Evolutionary conservation across 2,329 filamentous ascomycete genomes (phyloP), one percentile per base, ranked within the genome.

Genomic region (Lachnellula cervina): DNA sequence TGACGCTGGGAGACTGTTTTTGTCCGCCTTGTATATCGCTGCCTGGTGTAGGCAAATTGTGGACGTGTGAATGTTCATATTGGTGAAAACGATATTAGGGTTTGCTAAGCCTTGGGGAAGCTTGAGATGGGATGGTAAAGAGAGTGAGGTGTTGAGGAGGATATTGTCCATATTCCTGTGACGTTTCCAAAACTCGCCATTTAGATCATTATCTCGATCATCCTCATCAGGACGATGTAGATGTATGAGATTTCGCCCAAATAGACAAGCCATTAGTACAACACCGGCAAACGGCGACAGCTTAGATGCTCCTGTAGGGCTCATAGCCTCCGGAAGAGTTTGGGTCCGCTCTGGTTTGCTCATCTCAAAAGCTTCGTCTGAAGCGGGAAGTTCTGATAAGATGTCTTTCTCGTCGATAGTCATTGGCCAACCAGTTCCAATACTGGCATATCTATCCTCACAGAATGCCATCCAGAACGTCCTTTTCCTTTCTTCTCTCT

Each of bases 1-100:
- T 17, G 87, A 86, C 1, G 81, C 76, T 0, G 90, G 86, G 58
- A 97, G 76, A 52, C 84, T 82, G 71, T 96, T 88, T 73, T 91
- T 94, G 66, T 97, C 93, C 0, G 92, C 91, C 70, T 97, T 97
- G 79, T 93, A 97, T 19, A 99, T 97, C 25, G 94, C 94, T 2
- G 93, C 94, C 74, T 99, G 94, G 68, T 99, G 94, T n/a, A 99
- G 77, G 70, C 93, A 97, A 52, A 99, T 97, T 1, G 90, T 91
- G 1, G 92, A 96, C 0, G 94, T 96, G 70, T 97, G 92, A 34
- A 99, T 90, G 68, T 89, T 91, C 90, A 99, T 96, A 66, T 97
- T 97, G 55, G 89, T 84, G 70, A 97, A 97, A 4, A 97, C 84
- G 52, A 93, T 84, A 61, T 97, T 97, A 3, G 91, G 81, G 66